Evolutionary conservation across 2,329 filamentous ascomycete species (phyloP).

Genomic region (Calonectria fujianensis): DNA sequence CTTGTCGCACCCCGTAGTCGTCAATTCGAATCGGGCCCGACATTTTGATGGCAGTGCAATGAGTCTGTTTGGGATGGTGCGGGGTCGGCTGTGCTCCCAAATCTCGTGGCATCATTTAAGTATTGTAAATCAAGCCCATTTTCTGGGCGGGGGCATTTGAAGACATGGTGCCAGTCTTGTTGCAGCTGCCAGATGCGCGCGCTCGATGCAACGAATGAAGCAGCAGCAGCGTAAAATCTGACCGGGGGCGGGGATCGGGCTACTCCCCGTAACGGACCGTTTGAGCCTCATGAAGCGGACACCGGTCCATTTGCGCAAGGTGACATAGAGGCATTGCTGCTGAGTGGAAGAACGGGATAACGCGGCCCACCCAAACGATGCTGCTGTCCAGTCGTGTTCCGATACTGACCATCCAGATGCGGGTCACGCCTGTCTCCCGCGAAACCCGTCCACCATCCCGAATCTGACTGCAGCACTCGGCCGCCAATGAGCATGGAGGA

Average conservation of each 20-base stretch:
- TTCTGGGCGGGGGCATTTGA: background rate
- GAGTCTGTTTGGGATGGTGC: background rate
- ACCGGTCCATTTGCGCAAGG: slow-evolving; percentile 6
- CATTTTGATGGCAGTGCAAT: background rate
- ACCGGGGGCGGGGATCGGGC: background rate
- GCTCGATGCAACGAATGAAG: background rate
- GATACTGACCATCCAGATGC: background rate
- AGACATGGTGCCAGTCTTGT: background rate
- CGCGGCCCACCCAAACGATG: background rate
- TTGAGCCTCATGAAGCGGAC: slow-evolving; percentile 4
- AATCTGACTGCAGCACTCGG: background rate
- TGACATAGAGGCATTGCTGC: slow-evolving; percentile 6
- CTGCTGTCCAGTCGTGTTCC: background rate
- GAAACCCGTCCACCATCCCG: background rate
- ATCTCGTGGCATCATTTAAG: background rate
- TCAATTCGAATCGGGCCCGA: background rate
- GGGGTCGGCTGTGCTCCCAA: background rate
- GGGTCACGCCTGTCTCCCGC: background rate
- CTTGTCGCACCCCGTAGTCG: slow-evolving; percentile 1
- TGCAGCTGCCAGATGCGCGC: background rate
- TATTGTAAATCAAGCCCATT: background rate
- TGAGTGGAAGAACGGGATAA: background rate
- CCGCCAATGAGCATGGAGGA: slow-evolving; percentile 2
- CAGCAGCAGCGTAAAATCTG: background rate
- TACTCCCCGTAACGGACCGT: background rate